A percentile compares a stretch with the other conserved stretches of the same genome.
Evolutionary conservation across 306 rosid genomes (phyloP).

Genomic region (Carpinus viminea): DNA sequence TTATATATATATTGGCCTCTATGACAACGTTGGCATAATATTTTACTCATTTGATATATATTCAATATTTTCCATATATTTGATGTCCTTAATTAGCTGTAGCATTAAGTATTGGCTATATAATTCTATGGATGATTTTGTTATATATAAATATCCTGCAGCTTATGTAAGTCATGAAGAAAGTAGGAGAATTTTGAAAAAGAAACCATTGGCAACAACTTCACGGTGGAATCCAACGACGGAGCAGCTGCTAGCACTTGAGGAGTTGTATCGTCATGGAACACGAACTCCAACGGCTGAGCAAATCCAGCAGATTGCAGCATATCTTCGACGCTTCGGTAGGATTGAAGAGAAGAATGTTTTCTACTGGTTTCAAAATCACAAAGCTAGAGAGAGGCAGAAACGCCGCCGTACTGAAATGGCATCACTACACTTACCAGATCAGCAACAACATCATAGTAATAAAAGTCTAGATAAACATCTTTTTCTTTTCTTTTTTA

Average conservation of each 20-base stretch:
- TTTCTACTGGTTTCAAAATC: conserved; percentile 86
- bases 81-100: no score
- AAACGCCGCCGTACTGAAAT: conserved; percentile 47
- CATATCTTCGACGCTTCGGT: conserved; percentile 60
- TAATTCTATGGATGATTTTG: no score
- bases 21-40: no score
- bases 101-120: no score
- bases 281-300: conserved; percentile 65
- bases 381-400: conserved; percentile 78
- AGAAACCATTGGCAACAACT: conserved; percentile 34
- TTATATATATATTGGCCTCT: no score
- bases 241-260: conserved; percentile 54
- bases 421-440: conserved; percentile 12
- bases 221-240: conserved; percentile 79
- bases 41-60: no score
- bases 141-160: neutral
- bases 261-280: conserved; percentile 61
- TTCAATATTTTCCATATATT: no score
- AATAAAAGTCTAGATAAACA: neutral
- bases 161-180: conserved; percentile 23
- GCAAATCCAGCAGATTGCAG: conserved; percentile 64
- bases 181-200: conserved; percentile 18
- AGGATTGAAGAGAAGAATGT: conserved; percentile 78
- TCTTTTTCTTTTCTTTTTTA: neutral
- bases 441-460: neutral